A percentile compares a stretch with the other conserved stretches of the same genome.
phyloP scores from a whole-genome alignment of 495 filamentous ascomycete species.

The Xylaria telfairii region DNA sequence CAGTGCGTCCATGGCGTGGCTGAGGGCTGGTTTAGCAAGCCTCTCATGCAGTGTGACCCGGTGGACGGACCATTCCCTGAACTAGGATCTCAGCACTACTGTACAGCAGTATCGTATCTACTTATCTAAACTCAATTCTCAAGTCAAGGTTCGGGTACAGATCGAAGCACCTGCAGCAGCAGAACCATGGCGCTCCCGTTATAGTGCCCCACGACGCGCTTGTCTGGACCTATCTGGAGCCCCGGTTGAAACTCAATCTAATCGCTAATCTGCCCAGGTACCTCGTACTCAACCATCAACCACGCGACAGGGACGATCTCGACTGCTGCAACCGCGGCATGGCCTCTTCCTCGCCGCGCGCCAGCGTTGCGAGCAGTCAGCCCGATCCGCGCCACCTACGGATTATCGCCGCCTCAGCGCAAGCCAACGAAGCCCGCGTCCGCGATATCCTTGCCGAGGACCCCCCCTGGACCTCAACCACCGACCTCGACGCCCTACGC shows the following conservation, averaged over 20 bases:
- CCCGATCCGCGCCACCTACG: constrained; percentile 42
- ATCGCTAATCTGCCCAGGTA: too few relatives aligned
- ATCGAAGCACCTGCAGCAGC: neutral
- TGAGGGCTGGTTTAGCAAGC: neutral
- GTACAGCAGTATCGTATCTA: too few relatives aligned
- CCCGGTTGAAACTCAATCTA: neutral
- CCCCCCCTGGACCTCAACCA: constrained; percentile 35
- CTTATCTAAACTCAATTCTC: neutral
- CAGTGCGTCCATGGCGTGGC: neutral
- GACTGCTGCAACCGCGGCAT: constrained; percentile 23
- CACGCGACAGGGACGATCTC: neutral
- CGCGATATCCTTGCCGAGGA: constrained; percentile 42
- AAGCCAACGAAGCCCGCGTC: constrained; percentile 42
- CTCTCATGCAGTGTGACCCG: neutral
- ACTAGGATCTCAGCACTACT: neutral
- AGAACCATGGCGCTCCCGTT: constrained; percentile 16
- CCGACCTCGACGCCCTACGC: constrained; percentile 41
- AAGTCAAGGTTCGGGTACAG: neutral
- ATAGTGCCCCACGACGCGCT: constrained; percentile 1
- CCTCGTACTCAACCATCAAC: neutral
- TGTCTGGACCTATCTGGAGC: neutral
- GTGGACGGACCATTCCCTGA: neutral
- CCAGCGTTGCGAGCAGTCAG: constrained; percentile 43
- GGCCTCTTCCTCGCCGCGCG: constrained; percentile 38
- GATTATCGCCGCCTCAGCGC: constrained; percentile 40